A percentile compares a stretch with the other conserved stretches of the same genome.
Conservation (phyloP, 1,284 basidiomycete genomes). For the Puccinia hordei region DNA sequence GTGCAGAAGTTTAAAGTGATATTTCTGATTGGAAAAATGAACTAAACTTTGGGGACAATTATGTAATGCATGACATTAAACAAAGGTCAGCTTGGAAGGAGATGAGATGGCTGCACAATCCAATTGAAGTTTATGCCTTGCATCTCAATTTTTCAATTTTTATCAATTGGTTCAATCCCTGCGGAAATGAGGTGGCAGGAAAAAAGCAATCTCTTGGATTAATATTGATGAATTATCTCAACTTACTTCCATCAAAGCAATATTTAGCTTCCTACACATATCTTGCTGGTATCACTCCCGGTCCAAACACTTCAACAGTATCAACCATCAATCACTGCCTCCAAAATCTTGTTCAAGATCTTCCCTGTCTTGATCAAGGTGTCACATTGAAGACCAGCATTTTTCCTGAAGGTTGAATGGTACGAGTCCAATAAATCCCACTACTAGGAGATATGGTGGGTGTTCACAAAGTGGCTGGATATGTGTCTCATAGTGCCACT, state of each 20-base stretch:
- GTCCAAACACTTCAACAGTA: conserved; percentile 5
- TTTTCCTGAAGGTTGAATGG: conserved; percentile 13
- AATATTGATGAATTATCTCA: conserved; percentile 20
- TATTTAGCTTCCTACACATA: background rate
- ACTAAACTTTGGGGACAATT: background rate
- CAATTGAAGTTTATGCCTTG: background rate
- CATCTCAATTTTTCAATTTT: conserved; percentile 25
- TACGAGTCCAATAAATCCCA: background rate
- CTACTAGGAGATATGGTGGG: conserved; percentile 26
- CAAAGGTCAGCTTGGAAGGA: background rate
- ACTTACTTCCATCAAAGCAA: conserved; percentile 10
- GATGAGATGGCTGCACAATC: too few relatives aligned
- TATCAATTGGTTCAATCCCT: conserved; percentile 41
- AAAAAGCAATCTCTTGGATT: conserved; percentile 23
- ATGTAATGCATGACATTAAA: background rate
- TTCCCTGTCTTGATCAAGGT: background rate
- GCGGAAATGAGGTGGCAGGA: conserved; percentile 25
- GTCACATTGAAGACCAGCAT: background rate
- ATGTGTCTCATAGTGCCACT: conserved; percentile 16
- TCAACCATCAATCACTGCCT: background rate
- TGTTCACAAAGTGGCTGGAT: conserved; percentile 28
- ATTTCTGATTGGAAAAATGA: background rate
- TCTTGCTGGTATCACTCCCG: too few relatives aligned
- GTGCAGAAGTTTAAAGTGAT: background rate
- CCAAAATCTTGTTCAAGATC: background rate